Evolutionary conservation across 106 monocot genomes (phyloP).

Genomic region (Dendrobium nobile): DNA sequence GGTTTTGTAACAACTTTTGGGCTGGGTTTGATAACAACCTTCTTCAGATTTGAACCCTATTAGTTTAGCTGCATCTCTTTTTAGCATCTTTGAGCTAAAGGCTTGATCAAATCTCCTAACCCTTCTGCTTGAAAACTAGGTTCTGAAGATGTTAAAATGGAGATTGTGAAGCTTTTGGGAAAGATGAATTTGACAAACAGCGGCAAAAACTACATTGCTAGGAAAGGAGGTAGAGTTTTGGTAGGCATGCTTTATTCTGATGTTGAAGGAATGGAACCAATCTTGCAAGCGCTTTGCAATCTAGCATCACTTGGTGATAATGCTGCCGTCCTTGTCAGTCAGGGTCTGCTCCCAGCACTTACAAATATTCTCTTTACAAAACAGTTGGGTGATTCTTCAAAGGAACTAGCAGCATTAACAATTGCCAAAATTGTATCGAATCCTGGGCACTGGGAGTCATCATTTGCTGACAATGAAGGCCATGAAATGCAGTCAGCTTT

Average conservation of each 20-base stretch:
- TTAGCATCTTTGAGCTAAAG: too few relatives aligned
- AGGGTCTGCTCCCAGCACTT: conserved; percentile 31
- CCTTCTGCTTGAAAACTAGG: conserved; percentile 14
- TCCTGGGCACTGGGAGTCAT: conserved; percentile 48
- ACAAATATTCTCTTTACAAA: conserved; percentile 24
- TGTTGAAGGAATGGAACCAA: conserved; percentile 18
- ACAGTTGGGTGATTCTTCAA: conserved; percentile 17
- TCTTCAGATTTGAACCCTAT: too few relatives aligned
- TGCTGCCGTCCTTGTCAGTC: conserved; percentile 32
- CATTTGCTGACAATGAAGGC: conserved; percentile 33
- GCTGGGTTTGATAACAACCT: too few relatives aligned
- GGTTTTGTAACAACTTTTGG: too few relatives aligned
- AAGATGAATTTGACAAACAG: conserved; percentile 30
- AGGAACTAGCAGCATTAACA: conserved; percentile 31
- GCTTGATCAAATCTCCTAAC: too few relatives aligned
- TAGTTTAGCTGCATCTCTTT: too few relatives aligned
- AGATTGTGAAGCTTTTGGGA: conserved; percentile 31
- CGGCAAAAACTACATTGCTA: conserved; percentile 32
- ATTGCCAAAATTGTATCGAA: conserved; percentile 40
- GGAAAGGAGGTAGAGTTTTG: conserved; percentile 32
- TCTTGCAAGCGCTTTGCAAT: conserved; percentile 31
- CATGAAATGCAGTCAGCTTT: conserved; percentile 39
- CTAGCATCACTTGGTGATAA: conserved; percentile 43
- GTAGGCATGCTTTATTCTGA: conserved; percentile 37
- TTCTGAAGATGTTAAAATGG: conserved; percentile 24